These are phyloP conservation scores for Testicularia cyperi DNA, from an alignment of 1,284 basidiomycete species.

Conservation along the genomic window DNA sequence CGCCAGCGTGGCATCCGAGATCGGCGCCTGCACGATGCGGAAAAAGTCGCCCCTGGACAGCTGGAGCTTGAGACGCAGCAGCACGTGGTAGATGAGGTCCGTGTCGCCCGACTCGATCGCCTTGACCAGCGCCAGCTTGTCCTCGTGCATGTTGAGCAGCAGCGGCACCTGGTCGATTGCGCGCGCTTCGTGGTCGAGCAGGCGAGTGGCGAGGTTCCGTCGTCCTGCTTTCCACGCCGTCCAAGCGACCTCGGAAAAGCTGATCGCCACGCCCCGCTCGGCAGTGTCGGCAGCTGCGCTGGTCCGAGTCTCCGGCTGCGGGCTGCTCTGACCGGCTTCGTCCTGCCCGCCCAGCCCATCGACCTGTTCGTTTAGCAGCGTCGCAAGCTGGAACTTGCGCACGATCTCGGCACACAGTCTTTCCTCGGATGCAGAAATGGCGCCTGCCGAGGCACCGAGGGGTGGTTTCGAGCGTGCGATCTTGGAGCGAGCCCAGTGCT, in stretches of 20 bases:
- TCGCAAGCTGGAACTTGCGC: constrained; percentile 75
- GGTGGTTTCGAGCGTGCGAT: constrained; percentile 70
- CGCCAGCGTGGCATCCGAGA: constrained; percentile 17
- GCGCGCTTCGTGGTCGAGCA: constrained; percentile 86
- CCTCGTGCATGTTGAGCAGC: constrained; percentile 89
- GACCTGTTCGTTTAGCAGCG: constrained; percentile 33
- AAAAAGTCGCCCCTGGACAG: constrained; percentile 90
- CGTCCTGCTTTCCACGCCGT: constrained; percentile 90
- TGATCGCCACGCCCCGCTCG: constrained; percentile 64
- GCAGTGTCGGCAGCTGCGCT: constrained; percentile 7
- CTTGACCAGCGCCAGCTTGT: constrained; percentile 81
- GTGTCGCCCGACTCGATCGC: constrained; percentile 93
- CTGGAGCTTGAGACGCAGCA: constrained; percentile 66
- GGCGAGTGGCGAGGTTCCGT: constrained; percentile 79
- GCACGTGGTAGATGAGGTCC: constrained; percentile 67
- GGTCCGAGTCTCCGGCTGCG: neutral
- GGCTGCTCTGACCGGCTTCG: neutral
- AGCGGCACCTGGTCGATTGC: constrained; percentile 92
- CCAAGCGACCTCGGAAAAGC: constrained; percentile 91
- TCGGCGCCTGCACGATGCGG: constrained; percentile 73
- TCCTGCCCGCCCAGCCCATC: constrained; percentile 4
- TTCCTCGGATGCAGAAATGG: constrained; percentile 65
- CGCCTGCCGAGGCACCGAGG: constrained; percentile 11
- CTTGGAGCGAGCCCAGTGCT: constrained; percentile 94
- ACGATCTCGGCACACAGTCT: constrained; percentile 79